Conservation (phyloP, 805 yeast genomes). For the Spathaspora hagerdaliae region DNA sequence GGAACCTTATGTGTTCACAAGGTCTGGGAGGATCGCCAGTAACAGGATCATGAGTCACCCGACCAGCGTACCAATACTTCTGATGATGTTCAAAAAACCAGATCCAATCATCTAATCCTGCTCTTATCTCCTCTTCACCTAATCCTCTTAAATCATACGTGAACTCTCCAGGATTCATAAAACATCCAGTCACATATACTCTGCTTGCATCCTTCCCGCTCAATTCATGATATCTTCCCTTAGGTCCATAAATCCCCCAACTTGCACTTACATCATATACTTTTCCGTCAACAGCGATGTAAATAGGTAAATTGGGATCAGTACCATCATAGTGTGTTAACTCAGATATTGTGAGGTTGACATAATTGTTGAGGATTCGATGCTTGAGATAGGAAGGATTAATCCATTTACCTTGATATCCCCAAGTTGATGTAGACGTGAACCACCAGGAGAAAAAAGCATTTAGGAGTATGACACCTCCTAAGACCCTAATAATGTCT, state of each 20-base stretch:
- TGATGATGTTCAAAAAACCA: conserved; percentile 40
- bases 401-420: conserved; percentile 48
- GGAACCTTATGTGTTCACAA: conserved; percentile 35
- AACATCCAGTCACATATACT: conserved; percentile 70
- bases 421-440: conserved; percentile 60
- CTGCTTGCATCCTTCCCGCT: conserved; percentile 68
- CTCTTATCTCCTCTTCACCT: conserved; percentile 34
- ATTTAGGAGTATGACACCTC: conserved; percentile 45
- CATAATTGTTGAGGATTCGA: conserved; percentile 10
- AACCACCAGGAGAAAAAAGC: conserved; percentile 52
- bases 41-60: conserved; percentile 42
- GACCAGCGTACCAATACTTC: conserved; percentile 63
- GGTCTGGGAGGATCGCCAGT: conserved; percentile 49
- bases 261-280: conserved; percentile 62
- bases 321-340: conserved; percentile 51
- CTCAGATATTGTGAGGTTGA: conserved; percentile 40
- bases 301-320: conserved; percentile 46
- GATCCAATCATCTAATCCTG: conserved; percentile 50
- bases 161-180: conserved; percentile 47
- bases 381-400: conserved; percentile 39
- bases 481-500: conserved; percentile 41
- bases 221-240: conserved; percentile 46
- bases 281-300: conserved; percentile 54
- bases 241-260: conserved; percentile 52
- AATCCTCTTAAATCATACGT: conserved; percentile 68